Conservation (phyloP, 805 yeast species). For the Cyberlindnera japonica region DNA sequence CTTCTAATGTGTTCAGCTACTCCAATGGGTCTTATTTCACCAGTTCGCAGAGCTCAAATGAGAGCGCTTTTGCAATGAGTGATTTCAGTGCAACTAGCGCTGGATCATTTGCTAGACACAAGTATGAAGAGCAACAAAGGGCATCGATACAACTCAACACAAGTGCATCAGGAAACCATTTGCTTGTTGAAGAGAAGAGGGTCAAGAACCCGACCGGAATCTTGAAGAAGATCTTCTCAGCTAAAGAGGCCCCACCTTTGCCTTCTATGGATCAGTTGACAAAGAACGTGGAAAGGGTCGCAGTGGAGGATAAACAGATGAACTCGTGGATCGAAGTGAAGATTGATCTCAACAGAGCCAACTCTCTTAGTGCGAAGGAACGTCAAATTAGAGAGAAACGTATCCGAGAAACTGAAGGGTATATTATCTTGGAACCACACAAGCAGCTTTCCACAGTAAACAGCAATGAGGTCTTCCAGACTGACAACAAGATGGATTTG, state of each 20-base stretch:
- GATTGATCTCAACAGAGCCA: constrained; percentile 67
- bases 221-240: constrained; percentile 15
- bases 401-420: constrained; percentile 55
- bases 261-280: constrained; percentile 24
- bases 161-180: constrained; percentile 28
- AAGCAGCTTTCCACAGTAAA: constrained; percentile 41
- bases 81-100: constrained; percentile 89
- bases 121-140: constrained; percentile 38
- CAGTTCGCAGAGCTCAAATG: constrained; percentile 42
- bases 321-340: constrained; percentile 50
- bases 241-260: constrained; percentile 28
- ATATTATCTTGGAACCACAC: constrained; percentile 62
- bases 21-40: constrained; percentile 46
- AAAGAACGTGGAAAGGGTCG: constrained; percentile 15
- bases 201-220: constrained; percentile 18
- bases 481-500: constrained; percentile 29
- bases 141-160: constrained; percentile 15
- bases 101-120: constrained; percentile 78
- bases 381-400: constrained; percentile 66
- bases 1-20: constrained; percentile 29
- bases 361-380: constrained; percentile 63
- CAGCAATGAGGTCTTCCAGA: constrained; percentile 42
- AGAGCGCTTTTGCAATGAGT: constrained; percentile 42
- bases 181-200: constrained; percentile 25
- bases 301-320: constrained; percentile 38